Evolutionary conservation across 2,329 filamentous ascomycete species (phyloP).

Genomic region (Onygenales sp.): DNA sequence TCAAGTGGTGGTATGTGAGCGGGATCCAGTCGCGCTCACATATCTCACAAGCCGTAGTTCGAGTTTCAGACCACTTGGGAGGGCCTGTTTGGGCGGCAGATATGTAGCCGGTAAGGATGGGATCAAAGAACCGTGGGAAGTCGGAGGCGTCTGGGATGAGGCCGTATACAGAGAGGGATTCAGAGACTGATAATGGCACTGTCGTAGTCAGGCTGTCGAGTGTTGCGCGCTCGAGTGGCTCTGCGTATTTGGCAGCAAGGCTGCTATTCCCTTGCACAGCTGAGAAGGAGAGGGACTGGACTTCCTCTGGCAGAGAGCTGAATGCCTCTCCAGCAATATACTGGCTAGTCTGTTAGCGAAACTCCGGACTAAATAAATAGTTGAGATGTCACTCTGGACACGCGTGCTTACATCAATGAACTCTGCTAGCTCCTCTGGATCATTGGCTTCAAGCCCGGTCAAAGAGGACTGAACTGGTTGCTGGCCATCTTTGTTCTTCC

Average conservation of each 20-base stretch:
- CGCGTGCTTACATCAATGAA: constrained; percentile 55
- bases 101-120: constrained; percentile 56
- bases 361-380: background rate
- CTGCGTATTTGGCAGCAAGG: constrained; percentile 47
- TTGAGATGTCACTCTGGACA: background rate
- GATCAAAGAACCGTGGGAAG: constrained; percentile 49
- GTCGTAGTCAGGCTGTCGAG: constrained; percentile 43
- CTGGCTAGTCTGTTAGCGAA: constrained; percentile 21
- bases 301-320: constrained; percentile 48
- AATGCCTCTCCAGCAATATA: constrained; percentile 67
- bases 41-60: constrained; percentile 58
- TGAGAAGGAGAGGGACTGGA: constrained; percentile 55
- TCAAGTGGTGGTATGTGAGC: constrained; percentile 75
- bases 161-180: constrained; percentile 59
- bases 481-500: constrained; percentile 10
- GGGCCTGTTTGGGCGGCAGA: constrained; percentile 49
- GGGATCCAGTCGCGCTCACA: constrained; percentile 66
- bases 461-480: constrained; percentile 7
- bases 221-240: constrained; percentile 45
- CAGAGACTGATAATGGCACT: constrained; percentile 52
- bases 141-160: constrained; percentile 44
- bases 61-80: constrained; percentile 52
- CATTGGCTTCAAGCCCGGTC: constrained; percentile 17
- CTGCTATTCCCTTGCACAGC: constrained; percentile 39
- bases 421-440: constrained; percentile 63